phyloP scores from a whole-genome alignment of 2,329 filamentous ascomycete genomes.

The Xylariaceae sp. region DNA sequence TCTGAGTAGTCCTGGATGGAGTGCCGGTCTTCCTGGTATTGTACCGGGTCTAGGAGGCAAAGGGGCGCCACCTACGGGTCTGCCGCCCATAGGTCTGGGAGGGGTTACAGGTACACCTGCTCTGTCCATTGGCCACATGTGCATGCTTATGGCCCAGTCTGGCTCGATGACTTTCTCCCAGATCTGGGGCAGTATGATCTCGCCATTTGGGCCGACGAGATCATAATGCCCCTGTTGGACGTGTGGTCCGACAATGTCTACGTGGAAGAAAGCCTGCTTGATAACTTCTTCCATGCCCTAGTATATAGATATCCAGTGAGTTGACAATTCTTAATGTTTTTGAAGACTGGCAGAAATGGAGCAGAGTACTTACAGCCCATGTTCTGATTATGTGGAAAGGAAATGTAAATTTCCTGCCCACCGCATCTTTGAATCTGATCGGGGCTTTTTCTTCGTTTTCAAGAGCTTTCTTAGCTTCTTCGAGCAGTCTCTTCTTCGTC shows the following conservation, averaged over 20 bases:
- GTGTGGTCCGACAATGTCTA: slow-evolving; percentile 1
- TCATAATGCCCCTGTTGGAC: slow-evolving; percentile 5
- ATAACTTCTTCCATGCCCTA: slow-evolving; percentile 5
- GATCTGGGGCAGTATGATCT: background rate
- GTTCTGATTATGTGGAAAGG: background rate
- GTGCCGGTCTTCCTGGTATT: too few species aligned
- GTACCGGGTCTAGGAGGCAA: too few species aligned
- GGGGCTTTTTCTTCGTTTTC: background rate
- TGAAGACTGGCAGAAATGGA: too few species aligned
- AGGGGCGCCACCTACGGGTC: too few species aligned
- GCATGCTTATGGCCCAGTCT: slow-evolving; percentile 1
- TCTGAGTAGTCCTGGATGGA: too few species aligned
- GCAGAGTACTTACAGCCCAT: background rate
- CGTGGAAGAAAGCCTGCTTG: slow-evolving; percentile 1
- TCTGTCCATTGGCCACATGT: slow-evolving; percentile 23
- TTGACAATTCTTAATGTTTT: too few species aligned
- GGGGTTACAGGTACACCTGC: too few species aligned
- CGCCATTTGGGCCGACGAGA: background rate
- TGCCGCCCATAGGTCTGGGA: too few species aligned
- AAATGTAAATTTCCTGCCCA: slow-evolving; percentile 1
- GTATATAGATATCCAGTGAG: too few species aligned
- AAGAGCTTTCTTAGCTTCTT: background rate
- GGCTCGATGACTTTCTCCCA: slow-evolving; percentile 4
- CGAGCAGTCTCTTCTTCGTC: background rate
- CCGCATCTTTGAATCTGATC: slow-evolving; percentile 1